phyloP scores from a whole-genome alignment of 441 rosid species.

The Daphne laureola region DNA sequence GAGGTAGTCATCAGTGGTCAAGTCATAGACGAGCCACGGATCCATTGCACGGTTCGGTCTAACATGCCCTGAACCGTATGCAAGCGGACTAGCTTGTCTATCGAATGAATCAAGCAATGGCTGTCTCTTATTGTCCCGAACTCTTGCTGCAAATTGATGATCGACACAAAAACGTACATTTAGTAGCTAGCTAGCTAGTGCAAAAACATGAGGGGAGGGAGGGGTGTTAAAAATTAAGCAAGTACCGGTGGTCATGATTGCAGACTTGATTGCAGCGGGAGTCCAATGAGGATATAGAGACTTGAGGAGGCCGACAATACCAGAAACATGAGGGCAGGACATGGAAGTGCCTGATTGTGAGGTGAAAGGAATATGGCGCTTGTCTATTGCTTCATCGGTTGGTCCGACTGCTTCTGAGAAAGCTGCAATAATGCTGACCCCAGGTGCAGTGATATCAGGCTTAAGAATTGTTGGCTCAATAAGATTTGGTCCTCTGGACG shows the following conservation, averaged over 20 bases:
- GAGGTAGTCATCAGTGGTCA: slow-evolving; percentile 25
- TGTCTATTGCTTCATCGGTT: slow-evolving; percentile 6
- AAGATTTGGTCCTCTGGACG: slow-evolving; percentile 48
- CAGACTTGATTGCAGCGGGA: too few species aligned
- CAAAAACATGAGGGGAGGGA: slow-evolving; percentile 34
- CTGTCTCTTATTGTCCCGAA: too few species aligned
- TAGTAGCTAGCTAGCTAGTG: background rate
- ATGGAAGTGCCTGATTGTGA: slow-evolving; percentile 32
- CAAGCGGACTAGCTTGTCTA: slow-evolving; percentile 39
- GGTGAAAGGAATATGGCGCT: background rate
- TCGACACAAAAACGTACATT: background rate
- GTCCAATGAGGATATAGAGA: too few species aligned
- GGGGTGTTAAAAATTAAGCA: too few species aligned
- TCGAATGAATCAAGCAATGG: slow-evolving; percentile 18
- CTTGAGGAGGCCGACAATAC: background rate
- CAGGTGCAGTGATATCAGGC: slow-evolving; percentile 67
- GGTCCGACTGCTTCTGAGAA: background rate
- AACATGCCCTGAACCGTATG: slow-evolving; percentile 47
- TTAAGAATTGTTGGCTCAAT: slow-evolving; percentile 44
- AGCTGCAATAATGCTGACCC: slow-evolving; percentile 36
- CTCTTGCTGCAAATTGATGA: background rate
- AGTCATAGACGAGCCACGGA: slow-evolving; percentile 53
- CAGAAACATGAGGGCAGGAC: slow-evolving; percentile 29
- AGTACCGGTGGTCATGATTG: too few species aligned
- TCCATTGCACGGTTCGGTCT: slow-evolving; percentile 37